Base-by-base conservation (phyloP, 2,329 filamentous ascomycete species). In the Botrytis cinerea region DNA sequence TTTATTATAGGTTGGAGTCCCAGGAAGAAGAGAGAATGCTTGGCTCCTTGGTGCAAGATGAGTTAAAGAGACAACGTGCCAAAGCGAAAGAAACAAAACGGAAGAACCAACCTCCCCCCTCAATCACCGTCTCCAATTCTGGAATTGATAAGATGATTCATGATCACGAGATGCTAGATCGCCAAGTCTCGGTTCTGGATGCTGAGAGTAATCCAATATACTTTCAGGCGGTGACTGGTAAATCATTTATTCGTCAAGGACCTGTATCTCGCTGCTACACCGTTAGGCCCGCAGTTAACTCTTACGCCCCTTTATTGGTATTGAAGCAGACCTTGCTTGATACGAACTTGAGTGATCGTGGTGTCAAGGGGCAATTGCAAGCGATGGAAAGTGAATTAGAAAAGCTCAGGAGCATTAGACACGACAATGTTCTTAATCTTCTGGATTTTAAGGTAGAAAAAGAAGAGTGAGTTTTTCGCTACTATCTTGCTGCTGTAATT, bases 401-500 rank as follows among this genome's bases (percentile, higher is more conserved):
- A 76, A 86, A 88, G 16, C 84, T 97, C 70, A 96, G 93, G 81
- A 89, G 88, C 76, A 84, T 96, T 57, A 88, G 89, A 6, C 94
- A 98, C 80, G 87, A 89, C 38, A 93, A 94, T 79, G 84, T 98
- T 20, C 87, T 96, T 61, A 90, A 92, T 68, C 86, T 98, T 54
- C 85, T 97, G 73, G 94, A 95, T 75, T 97, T 94, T 83, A 94
- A 93, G 78, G 92, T 98, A 75, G 86, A 92, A 73, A 81, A 75
- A 73, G 93, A 86, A 91, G 69, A 79, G 75, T 72, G 28, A 59
- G 71, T 60, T 32, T 43, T 35, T 14, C 25, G 6, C 35, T 22
- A 28, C 9, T 40, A 28, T n/a, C 25, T 18, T 46, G 32, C 35
- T 32, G 4, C 12, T 43, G 5, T 20, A n/a, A 9, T 68, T 32